Evolutionary conservation across 805 yeast species (phyloP), one percentile per base, ranked within the genome.

Genomic region (Candida argentea): DNA sequence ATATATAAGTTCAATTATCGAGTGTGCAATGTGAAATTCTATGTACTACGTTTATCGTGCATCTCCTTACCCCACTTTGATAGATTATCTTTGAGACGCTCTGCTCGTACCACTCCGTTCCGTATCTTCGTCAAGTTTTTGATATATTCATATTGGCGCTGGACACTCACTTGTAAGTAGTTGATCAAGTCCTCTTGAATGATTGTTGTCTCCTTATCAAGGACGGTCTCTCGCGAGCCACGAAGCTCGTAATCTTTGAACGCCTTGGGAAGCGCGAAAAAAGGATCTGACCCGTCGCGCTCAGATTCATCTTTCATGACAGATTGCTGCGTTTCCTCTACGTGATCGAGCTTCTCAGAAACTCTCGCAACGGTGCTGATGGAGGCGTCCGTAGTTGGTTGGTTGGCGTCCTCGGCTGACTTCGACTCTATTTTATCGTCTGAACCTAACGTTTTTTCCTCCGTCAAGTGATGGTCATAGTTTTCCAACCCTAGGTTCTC

Each of bases 31-130:
- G n/a, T n/a, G n/a, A n/a, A n/a, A n/a, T n/a, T n/a, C n/a, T n/a
- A n/a, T n/a, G n/a, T n/a, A 15, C 36, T 31, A 33, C 44, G 48
- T 37, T 46, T 46, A 27, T 47, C 93, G 36, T 78, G 65, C 70
- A 82, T 80, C 46, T 87, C 95, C 42, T 70, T 70, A 31, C 91
- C 82, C 97, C 97, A 89, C 39, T 72, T 69, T 37, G 65, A 68
- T 25, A 91, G 68, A 38, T 75, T 72, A 25, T 69, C 69, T 40
- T 83, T 76, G 39, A 81, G 65, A 35, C 89, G 61, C 40, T 81
- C 83, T 1, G 95, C 89, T 42, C 82, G 70, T 20, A 81, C 73
- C 16, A 89, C 57, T 1, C 86, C 93, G 42, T 67, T 67, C 40
- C 96, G 67, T 20, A 91, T 67, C 20, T 65, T 70, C n/a, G 73